These are phyloP conservation scores for Athelia sp. DNA, from an alignment of 1,284 basidiomycete species.

Conservation along the genomic window DNA sequence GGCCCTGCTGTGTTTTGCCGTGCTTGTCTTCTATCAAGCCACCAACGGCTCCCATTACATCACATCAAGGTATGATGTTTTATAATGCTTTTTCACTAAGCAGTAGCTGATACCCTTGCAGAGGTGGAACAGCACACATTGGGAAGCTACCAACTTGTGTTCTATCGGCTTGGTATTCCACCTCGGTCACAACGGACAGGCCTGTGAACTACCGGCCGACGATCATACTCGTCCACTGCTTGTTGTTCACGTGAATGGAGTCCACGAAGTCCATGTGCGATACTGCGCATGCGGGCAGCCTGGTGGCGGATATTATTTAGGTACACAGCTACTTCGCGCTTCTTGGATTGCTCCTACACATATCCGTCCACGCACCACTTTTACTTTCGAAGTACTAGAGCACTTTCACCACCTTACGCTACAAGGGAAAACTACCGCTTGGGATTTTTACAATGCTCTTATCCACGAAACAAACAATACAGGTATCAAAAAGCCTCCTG, in stretches of 20 bases:
- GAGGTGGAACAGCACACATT: no score
- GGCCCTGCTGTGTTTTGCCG: neutral
- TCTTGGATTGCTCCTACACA: slow-evolving; percentile 15
- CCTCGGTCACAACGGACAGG: no score
- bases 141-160: no score
- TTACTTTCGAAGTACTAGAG: slow-evolving; percentile 13
- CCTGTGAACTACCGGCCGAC: no score
- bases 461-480: slow-evolving; percentile 8
- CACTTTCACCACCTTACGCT: slow-evolving; percentile 14
- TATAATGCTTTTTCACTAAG: no score
- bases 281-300: neutral
- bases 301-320: neutral
- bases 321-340: slow-evolving; percentile 13
- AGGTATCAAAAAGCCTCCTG: neutral
- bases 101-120: no score
- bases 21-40: neutral
- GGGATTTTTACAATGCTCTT: slow-evolving; percentile 11
- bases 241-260: neutral
- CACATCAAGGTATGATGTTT: neutral
- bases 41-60: neutral
- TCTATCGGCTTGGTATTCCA: no score
- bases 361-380: slow-evolving; percentile 12
- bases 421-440: slow-evolving; percentile 8
- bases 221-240: neutral
- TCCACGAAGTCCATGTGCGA: neutral